phyloP scores from a whole-genome alignment of 768 basidiomycete genomes.

The Lactifluus hygrophoroides region DNA sequence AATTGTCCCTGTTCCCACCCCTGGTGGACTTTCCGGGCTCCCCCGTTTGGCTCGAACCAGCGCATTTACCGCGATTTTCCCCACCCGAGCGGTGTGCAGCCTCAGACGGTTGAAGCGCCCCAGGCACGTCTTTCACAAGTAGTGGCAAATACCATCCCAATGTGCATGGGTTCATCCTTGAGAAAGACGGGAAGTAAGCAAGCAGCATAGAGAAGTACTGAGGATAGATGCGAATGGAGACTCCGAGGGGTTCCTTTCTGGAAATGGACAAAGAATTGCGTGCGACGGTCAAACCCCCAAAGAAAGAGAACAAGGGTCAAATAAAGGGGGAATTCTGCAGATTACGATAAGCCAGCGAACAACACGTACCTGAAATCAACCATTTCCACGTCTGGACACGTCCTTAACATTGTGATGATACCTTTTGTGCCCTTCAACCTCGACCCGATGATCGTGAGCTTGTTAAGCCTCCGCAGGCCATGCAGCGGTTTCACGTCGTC shows the following conservation, averaged over 20 bases:
- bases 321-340: conserved; percentile 8
- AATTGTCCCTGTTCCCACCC: conserved; percentile 26
- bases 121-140: conserved; percentile 59
- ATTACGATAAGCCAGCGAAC: conserved; percentile 17
- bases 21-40: conserved; percentile 21
- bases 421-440: conserved; percentile 67
- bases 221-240: background rate
- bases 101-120: conserved; percentile 57
- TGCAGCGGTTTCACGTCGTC: conserved; percentile 59
- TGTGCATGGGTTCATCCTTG: conserved; percentile 92
- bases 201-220: conserved; percentile 1
- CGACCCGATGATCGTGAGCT: conserved; percentile 79
- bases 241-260: background rate
- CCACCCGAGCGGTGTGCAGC: conserved; percentile 12
- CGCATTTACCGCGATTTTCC: conserved; percentile 16
- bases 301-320: background rate
- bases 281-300: background rate
- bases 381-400: conserved; percentile 78
- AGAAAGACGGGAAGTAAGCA: conserved; percentile 3
- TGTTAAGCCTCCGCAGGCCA: conserved; percentile 68
- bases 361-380: conserved; percentile 75
- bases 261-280: background rate
- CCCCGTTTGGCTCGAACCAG: conserved; percentile 24
- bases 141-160: conserved; percentile 93
- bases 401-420: conserved; percentile 60